Evolutionary conservation across 2,329 filamentous ascomycete genomes (phyloP), one percentile per base, ranked within the genome.

Genomic region (Zasmidium citrigriseum): DNA sequence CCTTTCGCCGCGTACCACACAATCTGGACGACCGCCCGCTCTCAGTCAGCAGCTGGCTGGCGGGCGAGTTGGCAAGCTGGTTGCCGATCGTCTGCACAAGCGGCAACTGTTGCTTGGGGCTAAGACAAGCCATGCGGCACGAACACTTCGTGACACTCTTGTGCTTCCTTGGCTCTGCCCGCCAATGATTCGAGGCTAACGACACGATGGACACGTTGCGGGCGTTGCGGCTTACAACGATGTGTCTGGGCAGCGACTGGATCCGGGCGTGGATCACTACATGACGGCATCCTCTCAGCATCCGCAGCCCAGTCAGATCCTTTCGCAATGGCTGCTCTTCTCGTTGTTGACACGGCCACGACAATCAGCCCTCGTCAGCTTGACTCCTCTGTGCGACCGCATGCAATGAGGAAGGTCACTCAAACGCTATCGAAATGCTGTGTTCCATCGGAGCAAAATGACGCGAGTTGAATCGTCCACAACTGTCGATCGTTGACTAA

Each of bases 111-210:
- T 54, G 47, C 54, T 46, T 34, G 25, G 21, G 48, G 14, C 60
- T 47, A 57, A 56, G 54, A 55, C 38, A 41, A 55, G 58, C 48
- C 50, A 60, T 50, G 55, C 55, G 55, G 55, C 55, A 49, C 46
- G 20, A 55, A n/a, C 22, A 44, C 7, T n/a, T n/a, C 34, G 18
- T 16, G 14, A 41, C 56, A 27, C 22, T 61, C 56, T 64, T 61
- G 58, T 59, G 58, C 52, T 57, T 46, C 55, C 61, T 63, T 61
- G 58, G 61, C 61, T 54, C 23, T 52, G 55, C 55, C 55, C 48
- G 41, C 55, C 44, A 52, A 24, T 52, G 22, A 25, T 52, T 48
- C 48, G 54, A 49, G 47, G 45, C 54, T 46, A 29, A 4, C 22
- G 58, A 59, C 61, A 63, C 62, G 62, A 56, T 61, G 59, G 54